A percentile compares a stretch with the other conserved stretches of the same genome.
phyloP scores from a whole-genome alignment of 2,329 filamentous ascomycete genomes.

The Fusarium liriodendri region DNA sequence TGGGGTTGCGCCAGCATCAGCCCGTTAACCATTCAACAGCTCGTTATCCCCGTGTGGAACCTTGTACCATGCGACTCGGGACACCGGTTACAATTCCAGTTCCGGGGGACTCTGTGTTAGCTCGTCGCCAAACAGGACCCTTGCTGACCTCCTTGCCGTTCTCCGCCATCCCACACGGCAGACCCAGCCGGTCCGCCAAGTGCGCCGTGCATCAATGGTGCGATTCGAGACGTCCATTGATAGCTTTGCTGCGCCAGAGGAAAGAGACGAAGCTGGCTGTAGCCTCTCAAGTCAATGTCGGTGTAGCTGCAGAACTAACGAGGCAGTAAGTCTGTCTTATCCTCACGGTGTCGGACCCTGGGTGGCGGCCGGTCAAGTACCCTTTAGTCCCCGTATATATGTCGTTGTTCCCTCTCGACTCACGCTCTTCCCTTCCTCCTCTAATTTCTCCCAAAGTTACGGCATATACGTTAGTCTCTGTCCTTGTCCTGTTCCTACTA shows the following conservation, averaged over 20 bases:
- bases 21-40: not conserved
- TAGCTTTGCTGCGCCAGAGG: conserved; percentile 12
- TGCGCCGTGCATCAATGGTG: conserved; percentile 33
- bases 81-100: conserved; percentile 25
- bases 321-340: not conserved
- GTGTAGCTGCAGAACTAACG: conserved; percentile 17
- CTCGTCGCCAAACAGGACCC: conserved; percentile 22
- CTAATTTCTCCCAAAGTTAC: not conserved
- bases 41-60: conserved; percentile 7
- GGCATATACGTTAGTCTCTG: not conserved
- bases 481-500: not conserved
- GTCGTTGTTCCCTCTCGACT: conserved; percentile 20
- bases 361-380: conserved; percentile 8
- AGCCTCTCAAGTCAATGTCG: conserved; percentile 23
- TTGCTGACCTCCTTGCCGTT: conserved; percentile 11
- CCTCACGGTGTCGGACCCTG: conserved; percentile 11
- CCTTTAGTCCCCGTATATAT: conserved; percentile 26
- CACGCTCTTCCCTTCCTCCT: not conserved
- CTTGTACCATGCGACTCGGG: conserved; percentile 9
- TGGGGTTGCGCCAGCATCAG: conserved; percentile 21
- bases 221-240: conserved; percentile 26
- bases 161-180: conserved; percentile 31
- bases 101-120: conserved; percentile 7
- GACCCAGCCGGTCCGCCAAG: conserved; percentile 10
- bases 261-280: conserved; percentile 11